Evolutionary conservation across 441 rosid genomes (phyloP).

Genomic region (Omphalea diandra): DNA sequence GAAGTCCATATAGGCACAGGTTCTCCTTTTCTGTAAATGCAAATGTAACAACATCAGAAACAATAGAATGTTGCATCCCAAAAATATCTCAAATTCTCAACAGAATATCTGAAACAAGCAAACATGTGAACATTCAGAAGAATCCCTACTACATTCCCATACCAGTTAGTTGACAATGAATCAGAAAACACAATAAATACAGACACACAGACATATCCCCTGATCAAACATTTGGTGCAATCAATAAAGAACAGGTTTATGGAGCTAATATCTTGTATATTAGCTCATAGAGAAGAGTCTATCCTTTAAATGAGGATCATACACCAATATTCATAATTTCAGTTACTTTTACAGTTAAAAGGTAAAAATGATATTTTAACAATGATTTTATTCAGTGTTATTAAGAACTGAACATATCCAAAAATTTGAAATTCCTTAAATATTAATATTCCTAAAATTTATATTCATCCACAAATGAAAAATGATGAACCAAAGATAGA

Average conservation of each 20-base stretch:
- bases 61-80: background rate
- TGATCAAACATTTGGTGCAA: background rate
- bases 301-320: background rate
- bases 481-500: background rate
- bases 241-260: background rate
- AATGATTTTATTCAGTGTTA: background rate
- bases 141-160: background rate
- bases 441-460: background rate
- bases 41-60: slow-evolving; percentile 19
- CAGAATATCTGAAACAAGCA: background rate
- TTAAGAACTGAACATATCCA: background rate
- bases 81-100: background rate
- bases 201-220: background rate
- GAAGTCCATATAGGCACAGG: slow-evolving; percentile 87
- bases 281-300: background rate
- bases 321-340: background rate
- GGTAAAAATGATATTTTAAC: background rate
- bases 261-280: background rate
- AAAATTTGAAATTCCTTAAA: background rate
- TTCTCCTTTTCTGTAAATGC: slow-evolving; percentile 75
- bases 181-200: background rate
- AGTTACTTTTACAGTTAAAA: background rate
- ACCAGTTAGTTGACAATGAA: background rate
- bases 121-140: background rate
- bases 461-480: background rate